Base-by-base conservation (phyloP, 2,329 filamentous ascomycete genomes). In the Nemania sp. region DNA sequence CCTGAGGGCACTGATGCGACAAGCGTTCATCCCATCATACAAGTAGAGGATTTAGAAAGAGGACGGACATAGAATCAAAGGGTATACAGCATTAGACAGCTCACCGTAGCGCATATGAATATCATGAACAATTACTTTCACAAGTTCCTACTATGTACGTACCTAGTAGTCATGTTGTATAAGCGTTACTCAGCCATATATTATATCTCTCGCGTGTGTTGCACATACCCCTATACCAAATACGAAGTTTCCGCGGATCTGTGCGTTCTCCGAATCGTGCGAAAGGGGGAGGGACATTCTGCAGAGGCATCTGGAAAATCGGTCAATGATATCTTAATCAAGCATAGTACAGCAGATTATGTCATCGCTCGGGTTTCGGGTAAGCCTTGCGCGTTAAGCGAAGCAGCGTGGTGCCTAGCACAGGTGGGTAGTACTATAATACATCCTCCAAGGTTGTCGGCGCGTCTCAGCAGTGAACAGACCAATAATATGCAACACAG, bases 41-140 rank as follows among this genome's bases (percentile, higher is more conserved):
- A 70, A 54, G 64, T 73, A 66, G 64, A 72, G 41, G 75, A 77
- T 61, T 18, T 74, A 38, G 75, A 77, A 64, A 72, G 67, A 52
- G 73, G 75, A 18, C 71, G 60, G 15, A 41, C 59, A 45, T 74
- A 68, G 41, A 55, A 5, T 20, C 6, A 62, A 7, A 22, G n/a
- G n/a, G 55, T 24, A 24, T 11, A 35, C 54, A 29, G 24, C 27
- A 56, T 45, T 56, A 62, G 66, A 65, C 26, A 62, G 4, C 5
- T 35, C 2, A 24, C 49, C n/a, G 15, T 41, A 51, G 18, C 26
- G 22, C 20, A 43, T 26, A 55, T 58, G 32, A 13, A 20, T 49
- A 47, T 18, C 60, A 64, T 61, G 22, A 49, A 11, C 15, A 32
- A n/a, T n/a, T n/a, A n/a, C n/a, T 32, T 32, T n/a, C 18, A n/a